Base-by-base conservation (phyloP, 192 early-diverging fungal genomes). In the Lunasporangiospora selenospora region DNA sequence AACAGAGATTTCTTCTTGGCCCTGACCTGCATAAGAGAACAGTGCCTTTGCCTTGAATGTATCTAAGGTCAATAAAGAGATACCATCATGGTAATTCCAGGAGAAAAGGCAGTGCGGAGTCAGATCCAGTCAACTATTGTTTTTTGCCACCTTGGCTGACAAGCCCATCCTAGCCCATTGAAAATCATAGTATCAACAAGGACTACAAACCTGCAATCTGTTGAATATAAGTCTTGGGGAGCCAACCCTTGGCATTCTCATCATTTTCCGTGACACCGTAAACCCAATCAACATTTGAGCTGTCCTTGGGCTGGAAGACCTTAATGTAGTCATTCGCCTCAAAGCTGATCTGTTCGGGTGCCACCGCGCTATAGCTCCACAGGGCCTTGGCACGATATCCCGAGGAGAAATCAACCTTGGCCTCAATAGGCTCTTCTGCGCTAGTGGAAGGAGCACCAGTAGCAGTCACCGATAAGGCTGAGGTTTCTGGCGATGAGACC, bases 1-100 rank as follows among this genome's bases (percentile, higher is more conserved):
- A 53, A 92, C 86, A 27, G 77, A 65, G 18, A 93, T 75, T 37
- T 90, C 89, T 36, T 84, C 87, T 34, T 75, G 61, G 40, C 65
- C 75, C 45, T 75, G 66, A 9, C 64, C 62, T 9, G 65, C 53
- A 53, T 76, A 84, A n/a, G 81, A 59, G 33, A 73, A 82, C 15
- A 82, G 42, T 16, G 65, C 78, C 31, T 59, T 76, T 1, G 70
- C 78, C 45, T 76, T 77, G 42, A 79, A 66, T 38, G 62, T 76
- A 19, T 80, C 67, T 62, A 58, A 45, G 26, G 36, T 33, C 42
- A 18, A 30, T 0, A 19, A 38, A 31, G 19, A 24, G 16, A 38
- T 49, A 8, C 11, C 11, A 29, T 49, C 10, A 7, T 16, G 47
- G 16, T 0, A 2, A 6, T 19, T 19, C 9, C 15, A 15, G 42